Percentiles rank a stretch among this genome's conserved stretches.
Evolutionary conservation across 345 rosid species (phyloP).

Genomic region (Gossypium turneri): DNA sequence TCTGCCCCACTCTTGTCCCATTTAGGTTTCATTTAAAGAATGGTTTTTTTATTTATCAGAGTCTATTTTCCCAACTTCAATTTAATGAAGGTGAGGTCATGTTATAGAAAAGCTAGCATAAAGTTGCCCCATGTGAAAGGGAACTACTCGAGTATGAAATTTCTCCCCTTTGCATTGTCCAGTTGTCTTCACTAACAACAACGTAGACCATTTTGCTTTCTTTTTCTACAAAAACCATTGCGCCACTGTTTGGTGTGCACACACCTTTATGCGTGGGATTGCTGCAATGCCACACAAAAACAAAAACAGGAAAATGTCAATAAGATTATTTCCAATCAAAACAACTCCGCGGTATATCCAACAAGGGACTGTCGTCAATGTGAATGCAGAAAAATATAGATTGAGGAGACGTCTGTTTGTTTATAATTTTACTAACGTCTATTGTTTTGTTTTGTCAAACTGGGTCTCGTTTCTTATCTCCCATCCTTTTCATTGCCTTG

Average conservation of each 20-base stretch:
- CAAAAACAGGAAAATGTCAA: too few relatives aligned
- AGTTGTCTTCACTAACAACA: not conserved
- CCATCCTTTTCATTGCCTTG: slow-evolving; percentile 21
- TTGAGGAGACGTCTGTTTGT: not conserved
- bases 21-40: too few relatives aligned
- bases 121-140: not conserved
- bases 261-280: not conserved
- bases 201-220: not conserved
- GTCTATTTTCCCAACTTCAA: too few relatives aligned
- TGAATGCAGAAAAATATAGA: not conserved
- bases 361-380: not conserved
- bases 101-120: too few relatives aligned
- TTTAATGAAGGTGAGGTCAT: too few relatives aligned
- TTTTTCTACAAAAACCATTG: not conserved
- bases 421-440: not conserved
- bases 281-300: too few relatives aligned
- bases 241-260: too few relatives aligned
- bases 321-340: too few relatives aligned
- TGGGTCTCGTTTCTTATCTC: not conserved
- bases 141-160: not conserved
- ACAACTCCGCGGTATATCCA: too few relatives aligned
- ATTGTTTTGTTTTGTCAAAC: not conserved
- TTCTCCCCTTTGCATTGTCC: not conserved
- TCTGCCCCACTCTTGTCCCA: too few relatives aligned
- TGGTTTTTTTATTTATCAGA: too few relatives aligned